Conservation (phyloP, 768 basidiomycete species). For the Auriscalpium microsporum region DNA sequence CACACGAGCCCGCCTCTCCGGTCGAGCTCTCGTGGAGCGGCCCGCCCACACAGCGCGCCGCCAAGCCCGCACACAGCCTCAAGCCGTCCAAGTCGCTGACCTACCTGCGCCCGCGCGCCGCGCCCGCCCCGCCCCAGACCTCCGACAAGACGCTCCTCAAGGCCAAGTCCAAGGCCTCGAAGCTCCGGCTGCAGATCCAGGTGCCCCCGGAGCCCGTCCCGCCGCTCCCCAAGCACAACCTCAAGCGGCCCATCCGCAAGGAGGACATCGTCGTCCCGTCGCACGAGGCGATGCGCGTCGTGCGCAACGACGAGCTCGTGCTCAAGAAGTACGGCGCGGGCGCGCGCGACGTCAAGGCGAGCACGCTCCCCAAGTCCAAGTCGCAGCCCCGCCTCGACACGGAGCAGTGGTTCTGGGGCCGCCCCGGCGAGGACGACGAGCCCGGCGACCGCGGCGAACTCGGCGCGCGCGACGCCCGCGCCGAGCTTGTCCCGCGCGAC, state of each 20-base stretch:
- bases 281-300: not conserved
- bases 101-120: not conserved
- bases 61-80: not conserved
- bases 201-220: not conserved
- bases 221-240: not conserved
- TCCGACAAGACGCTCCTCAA: not conserved
- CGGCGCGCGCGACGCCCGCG: no score
- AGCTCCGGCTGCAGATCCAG: not conserved
- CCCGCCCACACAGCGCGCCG: not conserved
- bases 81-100: not conserved
- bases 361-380: no score
- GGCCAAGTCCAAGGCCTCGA: not conserved
- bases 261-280: not conserved
- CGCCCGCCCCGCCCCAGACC: not conserved
- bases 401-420: no score
- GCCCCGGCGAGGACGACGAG: no score
- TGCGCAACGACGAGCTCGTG: not conserved
- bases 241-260: not conserved
- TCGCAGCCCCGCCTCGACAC: no score
- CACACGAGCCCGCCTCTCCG: no score
- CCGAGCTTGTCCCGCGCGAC: no score
- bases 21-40: no score
- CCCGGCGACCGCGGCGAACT: no score
- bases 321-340: not conserved
- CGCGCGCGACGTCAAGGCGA: no score